phyloP scores from a whole-genome alignment of 768 basidiomycete species.

The Amanita rubescens region DNA sequence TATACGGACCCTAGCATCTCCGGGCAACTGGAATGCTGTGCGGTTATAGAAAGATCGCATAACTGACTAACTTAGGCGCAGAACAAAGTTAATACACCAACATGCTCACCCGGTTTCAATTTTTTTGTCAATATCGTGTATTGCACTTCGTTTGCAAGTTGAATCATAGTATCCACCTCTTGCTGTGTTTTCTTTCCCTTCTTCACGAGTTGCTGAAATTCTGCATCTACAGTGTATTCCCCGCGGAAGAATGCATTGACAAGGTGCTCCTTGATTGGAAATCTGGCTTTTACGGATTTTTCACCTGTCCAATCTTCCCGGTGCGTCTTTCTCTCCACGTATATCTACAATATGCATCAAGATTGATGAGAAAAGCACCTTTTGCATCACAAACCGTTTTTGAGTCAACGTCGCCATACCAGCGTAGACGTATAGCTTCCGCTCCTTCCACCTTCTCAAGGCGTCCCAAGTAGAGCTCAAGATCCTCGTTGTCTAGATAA shows the following conservation, averaged over 20 bases:
- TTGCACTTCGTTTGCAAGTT: slow-evolving; percentile 95
- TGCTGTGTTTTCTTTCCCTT: slow-evolving; percentile 90
- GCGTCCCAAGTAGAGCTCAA: slow-evolving; percentile 93
- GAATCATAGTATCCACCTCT: slow-evolving; percentile 91
- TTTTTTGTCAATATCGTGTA: slow-evolving; percentile 80
- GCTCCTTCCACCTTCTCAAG: slow-evolving; percentile 99
- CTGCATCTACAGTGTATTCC: slow-evolving; percentile 87
- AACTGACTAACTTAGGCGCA: slow-evolving; percentile 37
- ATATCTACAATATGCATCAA: slow-evolving; percentile 44
- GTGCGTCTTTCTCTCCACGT: slow-evolving; percentile 86
- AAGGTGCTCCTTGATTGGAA: slow-evolving; percentile 89
- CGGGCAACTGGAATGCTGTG: slow-evolving; percentile 97
- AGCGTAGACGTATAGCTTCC: slow-evolving; percentile 90
- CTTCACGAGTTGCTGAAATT: slow-evolving; percentile 78
- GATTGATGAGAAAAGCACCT: not conserved
- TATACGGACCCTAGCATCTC: slow-evolving; percentile 97
- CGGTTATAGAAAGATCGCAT: slow-evolving; percentile 98
- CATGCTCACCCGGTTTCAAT: slow-evolving; percentile 65
- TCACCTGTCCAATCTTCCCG: slow-evolving; percentile 99
- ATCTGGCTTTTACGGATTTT: slow-evolving; percentile 96
- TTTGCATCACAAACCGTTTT: slow-evolving; percentile 52
- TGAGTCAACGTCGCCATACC: slow-evolving; percentile 87
- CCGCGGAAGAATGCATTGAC: slow-evolving; percentile 89
- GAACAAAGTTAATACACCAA: not conserved
- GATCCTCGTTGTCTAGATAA: slow-evolving; percentile 93